A percentile compares a stretch with the other conserved stretches of the same genome.
phyloP scores from a whole-genome alignment of 176 grass and related monocot genomes.

The Eremochloa ophiuroides region DNA sequence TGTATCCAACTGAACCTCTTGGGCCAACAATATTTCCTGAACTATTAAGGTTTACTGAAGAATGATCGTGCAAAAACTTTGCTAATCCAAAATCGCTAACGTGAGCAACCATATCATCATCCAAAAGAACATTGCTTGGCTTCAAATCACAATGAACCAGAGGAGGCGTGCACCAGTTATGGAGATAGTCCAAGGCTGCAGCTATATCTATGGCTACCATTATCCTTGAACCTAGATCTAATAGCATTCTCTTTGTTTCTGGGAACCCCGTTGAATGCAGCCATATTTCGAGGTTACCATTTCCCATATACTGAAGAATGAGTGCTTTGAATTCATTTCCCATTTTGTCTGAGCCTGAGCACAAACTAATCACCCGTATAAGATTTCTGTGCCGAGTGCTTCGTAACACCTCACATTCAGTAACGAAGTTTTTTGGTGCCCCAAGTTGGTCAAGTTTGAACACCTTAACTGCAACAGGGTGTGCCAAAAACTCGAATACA shows the following conservation, averaged over 20 bases:
- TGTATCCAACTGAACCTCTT: conserved; percentile 17
- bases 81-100: conserved; percentile 47
- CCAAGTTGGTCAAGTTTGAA: not conserved
- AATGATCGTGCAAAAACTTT: not conserved
- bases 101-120: no score
- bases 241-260: not conserved
- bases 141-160: conserved; percentile 50
- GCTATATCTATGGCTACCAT: conserved; percentile 30
- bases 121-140: conserved; percentile 13
- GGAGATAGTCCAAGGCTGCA: conserved; percentile 44
- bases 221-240: not conserved
- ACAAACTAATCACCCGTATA: not conserved
- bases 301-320: not conserved
- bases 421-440: not conserved
- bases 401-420: not conserved
- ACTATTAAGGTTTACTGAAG: not conserved
- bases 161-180: conserved; percentile 19
- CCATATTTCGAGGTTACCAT: not conserved
- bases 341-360: not conserved
- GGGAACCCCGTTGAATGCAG: not conserved
- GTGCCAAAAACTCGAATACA: not conserved
- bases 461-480: not conserved
- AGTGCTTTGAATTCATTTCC: not conserved
- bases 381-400: not conserved
- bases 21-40: not conserved